These are phyloP conservation scores for Lactuca sativa DNA, from an alignment of 129 eudicot species.

Conservation along the genomic window DNA sequence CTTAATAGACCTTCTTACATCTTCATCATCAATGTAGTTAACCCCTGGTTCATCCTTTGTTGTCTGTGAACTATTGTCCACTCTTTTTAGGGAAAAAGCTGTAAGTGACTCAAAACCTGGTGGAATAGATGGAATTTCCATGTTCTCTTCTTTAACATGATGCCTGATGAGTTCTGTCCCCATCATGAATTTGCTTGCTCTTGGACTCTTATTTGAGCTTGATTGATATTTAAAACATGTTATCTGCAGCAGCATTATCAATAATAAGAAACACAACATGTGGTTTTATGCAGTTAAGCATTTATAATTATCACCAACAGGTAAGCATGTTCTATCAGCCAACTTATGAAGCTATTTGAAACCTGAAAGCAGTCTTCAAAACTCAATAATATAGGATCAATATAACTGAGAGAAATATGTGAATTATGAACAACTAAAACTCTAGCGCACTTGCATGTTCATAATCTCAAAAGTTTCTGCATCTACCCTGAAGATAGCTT, in stretches of 20 bases:
- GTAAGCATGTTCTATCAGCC: background rate
- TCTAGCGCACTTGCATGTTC: conserved; percentile 32
- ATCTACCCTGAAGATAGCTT: conserved; percentile 24
- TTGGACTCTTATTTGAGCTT: background rate
- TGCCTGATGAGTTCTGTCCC: conserved; percentile 72
- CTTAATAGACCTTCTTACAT: conserved; percentile 45
- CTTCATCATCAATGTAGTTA: conserved; percentile 35
- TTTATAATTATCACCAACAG: conserved; percentile 18
- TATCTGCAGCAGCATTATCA: conserved; percentile 31
- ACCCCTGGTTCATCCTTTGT: conserved; percentile 38
- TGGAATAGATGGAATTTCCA: conserved; percentile 83
- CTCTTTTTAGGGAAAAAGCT: conserved; percentile 58
- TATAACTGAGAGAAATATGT: background rate
- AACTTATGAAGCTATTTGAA: background rate
- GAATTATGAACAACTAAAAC: background rate
- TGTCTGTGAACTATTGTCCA: conserved; percentile 35
- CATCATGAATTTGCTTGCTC: conserved; percentile 35
- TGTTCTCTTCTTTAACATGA: conserved; percentile 72
- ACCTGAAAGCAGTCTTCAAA: background rate
- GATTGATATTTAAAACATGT: conserved; percentile 1
- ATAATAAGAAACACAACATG: conserved; percentile 2
- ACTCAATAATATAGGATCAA: background rate
- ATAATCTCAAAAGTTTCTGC: conserved; percentile 27
- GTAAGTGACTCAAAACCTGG: conserved; percentile 93
- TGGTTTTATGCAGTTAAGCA: background rate